Conservation (phyloP, 305 asterid genomes). For the Solanum chacoense region DNA sequence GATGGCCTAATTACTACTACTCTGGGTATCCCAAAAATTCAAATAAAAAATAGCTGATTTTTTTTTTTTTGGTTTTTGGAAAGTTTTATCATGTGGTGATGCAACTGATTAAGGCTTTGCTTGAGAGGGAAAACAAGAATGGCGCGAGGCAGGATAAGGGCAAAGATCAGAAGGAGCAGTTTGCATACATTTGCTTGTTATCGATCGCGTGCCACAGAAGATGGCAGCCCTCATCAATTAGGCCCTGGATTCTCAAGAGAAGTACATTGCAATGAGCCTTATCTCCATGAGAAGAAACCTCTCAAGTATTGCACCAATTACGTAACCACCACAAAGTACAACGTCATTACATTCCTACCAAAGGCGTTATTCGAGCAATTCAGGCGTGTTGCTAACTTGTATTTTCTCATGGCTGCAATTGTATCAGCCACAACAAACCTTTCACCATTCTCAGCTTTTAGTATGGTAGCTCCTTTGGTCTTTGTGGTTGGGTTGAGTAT, state of each 20-base stretch:
- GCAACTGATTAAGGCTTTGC: constrained; percentile 8
- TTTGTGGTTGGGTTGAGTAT: constrained; percentile 80
- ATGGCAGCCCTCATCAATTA: constrained; percentile 29
- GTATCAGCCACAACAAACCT: constrained; percentile 48
- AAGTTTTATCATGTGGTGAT: background rate
- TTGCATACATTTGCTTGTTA: constrained; percentile 57
- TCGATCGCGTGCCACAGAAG: constrained; percentile 27
- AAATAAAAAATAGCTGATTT: background rate
- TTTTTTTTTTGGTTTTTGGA: background rate
- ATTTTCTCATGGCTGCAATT: constrained; percentile 66
- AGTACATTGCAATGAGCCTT: constrained; percentile 59
- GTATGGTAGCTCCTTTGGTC: constrained; percentile 68
- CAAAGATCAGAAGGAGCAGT: constrained; percentile 48
- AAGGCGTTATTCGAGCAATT: constrained; percentile 83
- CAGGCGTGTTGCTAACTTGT: constrained; percentile 80
- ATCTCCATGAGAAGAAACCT: constrained; percentile 42
- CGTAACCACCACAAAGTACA: constrained; percentile 79
- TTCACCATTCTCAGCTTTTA: constrained; percentile 60
- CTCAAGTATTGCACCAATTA: constrained; percentile 48
- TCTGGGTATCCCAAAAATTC: background rate
- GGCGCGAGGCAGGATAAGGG: constrained; percentile 64
- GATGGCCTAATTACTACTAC: background rate
- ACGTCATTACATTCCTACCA: constrained; percentile 56
- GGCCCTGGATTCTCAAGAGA: constrained; percentile 57
- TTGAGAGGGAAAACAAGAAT: constrained; percentile 17